These are phyloP conservation scores for Colletotrichum sp. DNA, from an alignment of 2,329 filamentous ascomycete species.

Conservation along the genomic window DNA sequence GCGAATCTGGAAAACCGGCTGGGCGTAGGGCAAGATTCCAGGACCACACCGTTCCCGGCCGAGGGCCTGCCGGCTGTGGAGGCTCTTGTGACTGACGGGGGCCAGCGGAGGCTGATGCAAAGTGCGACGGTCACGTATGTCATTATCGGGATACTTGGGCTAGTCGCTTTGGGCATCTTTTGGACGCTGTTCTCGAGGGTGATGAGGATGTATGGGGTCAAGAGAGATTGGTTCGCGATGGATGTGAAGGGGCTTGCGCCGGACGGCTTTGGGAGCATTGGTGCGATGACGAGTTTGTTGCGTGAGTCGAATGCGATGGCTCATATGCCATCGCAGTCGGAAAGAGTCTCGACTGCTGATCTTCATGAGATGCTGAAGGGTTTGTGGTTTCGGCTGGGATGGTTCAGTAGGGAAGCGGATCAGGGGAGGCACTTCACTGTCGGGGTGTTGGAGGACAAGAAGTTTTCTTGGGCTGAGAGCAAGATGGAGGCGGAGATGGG, in stretches of 20 bases:
- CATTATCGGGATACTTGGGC: background rate
- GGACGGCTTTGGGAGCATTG: background rate
- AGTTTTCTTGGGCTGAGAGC: background rate
- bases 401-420: background rate
- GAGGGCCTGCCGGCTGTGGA: background rate
- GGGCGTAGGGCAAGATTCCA: background rate
- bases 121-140: background rate
- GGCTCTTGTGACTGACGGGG: background rate
- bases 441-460: background rate
- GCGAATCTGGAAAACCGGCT: background rate
- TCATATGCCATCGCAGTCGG: background rate
- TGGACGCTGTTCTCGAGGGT: background rate
- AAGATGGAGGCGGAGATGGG: background rate
- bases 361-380: background rate
- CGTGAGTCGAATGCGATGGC: background rate
- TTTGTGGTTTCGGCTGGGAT: background rate
- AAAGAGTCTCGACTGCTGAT: background rate
- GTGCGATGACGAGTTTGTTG: background rate
- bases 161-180: background rate
- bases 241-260: conserved; percentile 3
- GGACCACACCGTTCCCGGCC: background rate
- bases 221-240: background rate
- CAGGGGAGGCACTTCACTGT: background rate
- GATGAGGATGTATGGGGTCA: background rate
- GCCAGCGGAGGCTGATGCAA: background rate